Base-by-base conservation (phyloP, 1,284 basidiomycete genomes). In the Paramarasmius palmivorus region DNA sequence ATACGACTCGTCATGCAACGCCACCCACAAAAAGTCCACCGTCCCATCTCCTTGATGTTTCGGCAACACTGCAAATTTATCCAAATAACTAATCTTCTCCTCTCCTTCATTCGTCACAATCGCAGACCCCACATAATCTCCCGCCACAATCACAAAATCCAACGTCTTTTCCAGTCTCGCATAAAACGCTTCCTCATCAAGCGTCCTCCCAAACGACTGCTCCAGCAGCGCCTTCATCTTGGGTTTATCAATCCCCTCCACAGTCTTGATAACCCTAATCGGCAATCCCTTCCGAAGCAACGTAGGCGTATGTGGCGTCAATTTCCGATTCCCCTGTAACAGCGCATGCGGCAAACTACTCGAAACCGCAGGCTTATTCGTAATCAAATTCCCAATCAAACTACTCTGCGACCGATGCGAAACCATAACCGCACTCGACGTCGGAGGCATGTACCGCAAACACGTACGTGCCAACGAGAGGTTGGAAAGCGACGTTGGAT, bases 11-110 rank as follows among this genome's bases (percentile, higher is more conserved):
- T 99, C 97, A 63, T 98, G 93, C 51, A 99, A 75, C 23, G 95
- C 96, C 45, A 98, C 95, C 96, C 97, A 99, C 41, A 99, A 76
- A 74, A 99, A 99, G 74, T 99, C 97, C 53, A 99, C 97, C 0
- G 96, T 98, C 19, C 97, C 97, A 65, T 98, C 95, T 15, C 97
- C 97, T 70, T 99, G 97, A 68, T 98, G 84, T 55, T 79, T 86
- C 1, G 97, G 97, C 41, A 96, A 77, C 38, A 99, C 95, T 14
- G 95, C 96, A 69, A 99, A 99, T 72, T 99, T 99, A 81, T 99
- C 97, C 49, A 99, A 82, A 70, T 99, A 99, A 14, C 92, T 88
- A 57, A 99, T 90, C 17, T 84, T 77, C 15, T 66, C 61, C 3
- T 70, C 70, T 29, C 67, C 74, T 68, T 99, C 96, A 58, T 84